Conservation (phyloP, 371 early-diverging fungal genomes). For the Actinomucor elegans region DNA sequence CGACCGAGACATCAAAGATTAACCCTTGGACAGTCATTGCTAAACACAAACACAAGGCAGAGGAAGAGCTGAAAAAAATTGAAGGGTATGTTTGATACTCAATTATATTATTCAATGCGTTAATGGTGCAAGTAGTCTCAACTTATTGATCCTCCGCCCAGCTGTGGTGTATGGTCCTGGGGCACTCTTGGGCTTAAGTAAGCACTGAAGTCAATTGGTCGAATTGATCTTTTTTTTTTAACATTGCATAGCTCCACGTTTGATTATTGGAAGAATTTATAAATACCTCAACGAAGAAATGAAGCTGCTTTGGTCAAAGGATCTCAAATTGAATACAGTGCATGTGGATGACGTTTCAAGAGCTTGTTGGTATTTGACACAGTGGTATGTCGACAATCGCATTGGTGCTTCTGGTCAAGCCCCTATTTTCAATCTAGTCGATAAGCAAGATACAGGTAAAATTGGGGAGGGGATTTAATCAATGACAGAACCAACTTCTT, state of each 20-base stretch:
- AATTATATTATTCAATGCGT: too few relatives aligned
- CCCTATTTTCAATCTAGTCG: conserved; percentile 74
- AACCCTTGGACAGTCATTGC: conserved; percentile 87
- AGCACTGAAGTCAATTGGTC: not conserved
- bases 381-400: conserved; percentile 52
- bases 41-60: conserved; percentile 78
- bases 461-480: too few relatives aligned
- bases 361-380: conserved; percentile 73
- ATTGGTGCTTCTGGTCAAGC: conserved; percentile 12
- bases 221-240: not conserved
- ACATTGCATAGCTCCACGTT: conserved; percentile 71
- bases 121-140: too few relatives aligned
- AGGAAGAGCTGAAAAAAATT: conserved; percentile 71
- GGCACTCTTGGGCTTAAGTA: conserved; percentile 77
- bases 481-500: not conserved
- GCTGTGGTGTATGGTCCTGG: conserved; percentile 89
- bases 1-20: conserved; percentile 68
- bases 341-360: conserved; percentile 86
- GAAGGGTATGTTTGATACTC: conserved; percentile 27
- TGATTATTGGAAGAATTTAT: conserved; percentile 92
- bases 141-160: conserved; percentile 84
- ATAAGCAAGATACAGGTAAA: conserved; percentile 72
- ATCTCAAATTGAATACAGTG: conserved; percentile 88
- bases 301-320: conserved; percentile 91
- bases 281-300: conserved; percentile 79